Percentiles rank a stretch among this genome's conserved stretches.
These are phyloP conservation scores for Phytopythium oedochilum DNA, from an alignment of 352 stramenopile genomes.

Conservation along the genomic window DNA sequence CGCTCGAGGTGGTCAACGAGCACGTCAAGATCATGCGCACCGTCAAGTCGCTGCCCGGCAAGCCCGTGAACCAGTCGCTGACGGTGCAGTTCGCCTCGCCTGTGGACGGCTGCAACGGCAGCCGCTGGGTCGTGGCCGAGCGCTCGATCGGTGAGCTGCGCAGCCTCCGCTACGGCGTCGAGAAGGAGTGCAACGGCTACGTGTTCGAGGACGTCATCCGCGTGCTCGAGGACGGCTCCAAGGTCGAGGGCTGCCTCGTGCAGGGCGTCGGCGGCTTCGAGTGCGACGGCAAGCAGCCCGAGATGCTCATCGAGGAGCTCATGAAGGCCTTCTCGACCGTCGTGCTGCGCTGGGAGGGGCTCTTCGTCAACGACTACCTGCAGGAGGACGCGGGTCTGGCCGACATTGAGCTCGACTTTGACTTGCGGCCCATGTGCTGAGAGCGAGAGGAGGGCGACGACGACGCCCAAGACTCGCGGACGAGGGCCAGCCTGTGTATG, in stretches of 20 bases:
- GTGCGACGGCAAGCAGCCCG: slow-evolving; percentile 35
- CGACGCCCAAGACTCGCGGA: too few species aligned
- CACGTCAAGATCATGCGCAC: slow-evolving; percentile 45
- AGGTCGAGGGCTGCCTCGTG: slow-evolving; percentile 45
- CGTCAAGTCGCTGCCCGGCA: slow-evolving; percentile 51
- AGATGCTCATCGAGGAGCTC: slow-evolving; percentile 49
- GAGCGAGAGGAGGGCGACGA: not conserved
- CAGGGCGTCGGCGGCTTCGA: slow-evolving; percentile 50
- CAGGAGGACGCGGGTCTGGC: slow-evolving; percentile 24
- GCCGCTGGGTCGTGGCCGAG: slow-evolving; percentile 46
- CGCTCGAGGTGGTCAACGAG: slow-evolving; percentile 37
- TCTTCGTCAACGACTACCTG: slow-evolving; percentile 75
- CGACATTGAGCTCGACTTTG: slow-evolving; percentile 39
- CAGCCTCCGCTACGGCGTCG: slow-evolving; percentile 29
- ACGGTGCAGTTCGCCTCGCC: slow-evolving; percentile 37
- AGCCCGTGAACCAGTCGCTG: slow-evolving; percentile 39
- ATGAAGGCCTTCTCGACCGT: slow-evolving; percentile 60
- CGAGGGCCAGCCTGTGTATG: not conserved
- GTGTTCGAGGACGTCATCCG: slow-evolving; percentile 50
- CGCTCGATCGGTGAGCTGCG: slow-evolving; percentile 43
- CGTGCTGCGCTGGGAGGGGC: slow-evolving; percentile 59
- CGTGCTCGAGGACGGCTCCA: slow-evolving; percentile 25
- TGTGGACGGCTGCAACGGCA: slow-evolving; percentile 32
- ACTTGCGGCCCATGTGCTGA: slow-evolving; percentile 5
- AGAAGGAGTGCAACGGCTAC: slow-evolving; percentile 72